Evolutionary conservation across 1,284 basidiomycete species (phyloP), one percentile per base, ranked within the genome.

Genomic region (Rhodotorula sp.): DNA sequence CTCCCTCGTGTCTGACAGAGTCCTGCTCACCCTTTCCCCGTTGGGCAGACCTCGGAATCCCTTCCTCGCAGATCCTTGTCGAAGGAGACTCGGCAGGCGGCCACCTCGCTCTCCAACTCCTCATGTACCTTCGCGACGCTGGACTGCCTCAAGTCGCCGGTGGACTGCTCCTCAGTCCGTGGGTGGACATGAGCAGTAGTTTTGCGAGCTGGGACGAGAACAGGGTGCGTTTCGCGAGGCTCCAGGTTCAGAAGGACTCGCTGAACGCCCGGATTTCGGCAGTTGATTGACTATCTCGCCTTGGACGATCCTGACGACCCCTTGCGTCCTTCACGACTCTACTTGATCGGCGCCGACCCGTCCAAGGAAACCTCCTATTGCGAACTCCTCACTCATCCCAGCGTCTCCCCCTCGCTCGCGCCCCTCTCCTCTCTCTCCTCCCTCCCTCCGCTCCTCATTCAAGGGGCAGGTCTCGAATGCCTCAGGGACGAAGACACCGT

Each of bases 41-140:
- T 3, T 4, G n/a, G 34, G 49, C 55, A 66, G 71, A 69, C 1
- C 61, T 71, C 51, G 49, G 56, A 0, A 67, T 76, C 9, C 68
- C 73, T 8, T 48, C 76, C 6, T 24, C 59, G n/a, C 55, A 71
- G 13, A 74, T 77, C 53, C 34, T 75, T 60, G 64, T 77, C 32
- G 67, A 73, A 5, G 81, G 81, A 13, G 81, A 82, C 64, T 79
- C 77, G 22, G 81, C 81, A 7, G 81, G 81, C 8, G 81, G 80
- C 4, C 78, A 79, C 30, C 67, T 81, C 19, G 71, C 74, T 2
- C 47, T 80, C 48, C 77, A 79, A 0, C 62, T 82, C 6, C 64
- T 81, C 19, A 75, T 77, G 20, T 76, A 81, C 52, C 73, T 81
- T 11, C 74, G 81, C 17, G 80, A 82, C 58, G 57, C 78, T 20